phyloP scores from a whole-genome alignment of 2,329 filamentous ascomycete species.

The Diaporthe nobilis region DNA sequence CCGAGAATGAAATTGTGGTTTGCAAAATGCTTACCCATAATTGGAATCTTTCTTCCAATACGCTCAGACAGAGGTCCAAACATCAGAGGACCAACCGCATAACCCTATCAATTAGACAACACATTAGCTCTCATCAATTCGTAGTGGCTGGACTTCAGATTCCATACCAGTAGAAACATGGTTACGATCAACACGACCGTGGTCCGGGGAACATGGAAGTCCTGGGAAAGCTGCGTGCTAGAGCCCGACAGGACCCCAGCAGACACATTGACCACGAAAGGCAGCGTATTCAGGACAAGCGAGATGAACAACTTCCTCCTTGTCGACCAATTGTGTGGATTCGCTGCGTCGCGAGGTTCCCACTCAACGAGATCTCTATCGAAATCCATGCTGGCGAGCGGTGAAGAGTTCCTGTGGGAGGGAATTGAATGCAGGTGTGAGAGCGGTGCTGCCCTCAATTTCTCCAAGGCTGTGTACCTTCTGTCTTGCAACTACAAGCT shows the following conservation, averaged over 20 bases:
- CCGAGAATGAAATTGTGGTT: neutral
- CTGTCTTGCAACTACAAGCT: neutral
- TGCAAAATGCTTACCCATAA: neutral
- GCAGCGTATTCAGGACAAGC: conserved; percentile 5
- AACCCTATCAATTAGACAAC: neutral
- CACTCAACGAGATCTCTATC: conserved; percentile 13
- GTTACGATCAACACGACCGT: neutral
- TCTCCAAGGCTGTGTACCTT: neutral
- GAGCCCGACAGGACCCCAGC: conserved; percentile 9
- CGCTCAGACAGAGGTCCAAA: conserved; percentile 6
- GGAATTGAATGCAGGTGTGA: neutral
- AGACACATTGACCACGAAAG: conserved; percentile 17
- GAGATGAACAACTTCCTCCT: conserved; percentile 5
- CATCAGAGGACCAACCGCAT: conserved; percentile 2
- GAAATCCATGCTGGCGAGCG: neutral
- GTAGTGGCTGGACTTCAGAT: neutral
- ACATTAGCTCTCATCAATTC: neutral
- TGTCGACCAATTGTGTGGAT: conserved; percentile 7
- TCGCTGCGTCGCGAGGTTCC: conserved; percentile 12
- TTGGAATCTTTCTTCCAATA: conserved; percentile 4
- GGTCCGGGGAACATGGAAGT: conserved; percentile 1
- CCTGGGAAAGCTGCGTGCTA: neutral
- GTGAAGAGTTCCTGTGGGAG: neutral
- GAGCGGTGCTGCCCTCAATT: neutral
- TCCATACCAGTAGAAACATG: conserved; percentile 5